Base-by-base conservation (phyloP, 2,329 filamentous ascomycete genomes). In the Xenosphaeropsis pyriputrescens region DNA sequence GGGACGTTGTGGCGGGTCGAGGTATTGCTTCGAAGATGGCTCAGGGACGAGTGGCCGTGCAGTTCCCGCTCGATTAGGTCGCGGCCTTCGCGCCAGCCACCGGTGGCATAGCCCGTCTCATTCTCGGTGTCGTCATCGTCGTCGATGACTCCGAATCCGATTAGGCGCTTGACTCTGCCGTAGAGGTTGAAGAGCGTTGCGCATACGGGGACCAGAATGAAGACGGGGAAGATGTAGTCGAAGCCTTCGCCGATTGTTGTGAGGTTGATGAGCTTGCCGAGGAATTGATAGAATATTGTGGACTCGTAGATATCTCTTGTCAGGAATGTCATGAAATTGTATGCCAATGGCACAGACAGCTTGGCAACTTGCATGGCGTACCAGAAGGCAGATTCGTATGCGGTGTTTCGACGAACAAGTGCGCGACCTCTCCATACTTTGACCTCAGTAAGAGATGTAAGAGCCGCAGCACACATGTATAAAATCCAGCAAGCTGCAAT, bases 401-500 rank as follows among this genome's bases (percentile, higher is more conserved):
- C 89, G 0, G 91, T 98, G 53, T 93, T 91, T 40, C 91, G 78
- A 41, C 75, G 76, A 34, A 96, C 89, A 5, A 98, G 67, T 0
- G 91, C 89, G 26, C 91, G 77, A 35, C 93, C 91, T 40, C 91
- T 83, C 91, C 91, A 98, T n/a, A 95, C 86, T 52, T 91, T 93
- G 49, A 94, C 85, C 54, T 94, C 85, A 12, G 80, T 85, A 52
- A 98, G 79, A 6, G 86, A 88, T 40, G 76, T 82, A 36, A 96
- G 72, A 5, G 91, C 85, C 34, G 86, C 86, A 12, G 82, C 69
- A 56, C 84, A 93, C 91, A 98, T 98, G 64, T 98, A 98, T 40
- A 88, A 68, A 43, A 98, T 79, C 91, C 91, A 98, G 12, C 75
- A 64, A 2, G 85, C 79, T 1, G 89, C 83, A 35, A 89, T 79